Evolutionary conservation across 225 moss, liverwort and hornwort genomes (phyloP).

Genomic region (Pleurozium schreberi): DNA sequence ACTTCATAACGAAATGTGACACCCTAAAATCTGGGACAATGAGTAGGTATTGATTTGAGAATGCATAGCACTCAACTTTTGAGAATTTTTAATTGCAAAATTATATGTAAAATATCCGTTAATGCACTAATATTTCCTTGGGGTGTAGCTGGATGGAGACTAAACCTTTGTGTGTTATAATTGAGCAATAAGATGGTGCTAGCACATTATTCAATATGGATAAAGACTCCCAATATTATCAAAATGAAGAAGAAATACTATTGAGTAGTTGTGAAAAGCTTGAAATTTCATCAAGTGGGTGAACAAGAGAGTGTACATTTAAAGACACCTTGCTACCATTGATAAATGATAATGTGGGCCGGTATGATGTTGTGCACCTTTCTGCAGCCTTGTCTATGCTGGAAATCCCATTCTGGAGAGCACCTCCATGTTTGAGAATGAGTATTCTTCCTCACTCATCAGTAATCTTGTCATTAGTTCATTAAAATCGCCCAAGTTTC

Average conservation of each 20-base stretch:
- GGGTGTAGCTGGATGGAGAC: too few relatives aligned
- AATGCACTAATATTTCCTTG: too few relatives aligned
- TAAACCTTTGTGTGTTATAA: too few relatives aligned
- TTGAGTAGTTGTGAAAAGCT: too few relatives aligned
- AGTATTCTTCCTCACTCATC: conserved; percentile 26
- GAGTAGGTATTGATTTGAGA: not conserved
- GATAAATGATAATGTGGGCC: not conserved
- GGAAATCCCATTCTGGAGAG: conserved; percentile 52
- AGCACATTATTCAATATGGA: too few relatives aligned
- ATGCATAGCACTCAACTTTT: not conserved
- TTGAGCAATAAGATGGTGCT: too few relatives aligned
- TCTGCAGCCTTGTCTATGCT: conserved; percentile 71
- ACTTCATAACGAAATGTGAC: not conserved
- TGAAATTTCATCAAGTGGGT: too few relatives aligned
- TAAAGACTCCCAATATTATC: too few relatives aligned
- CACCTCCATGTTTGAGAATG: conserved; percentile 54
- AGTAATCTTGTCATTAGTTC: not conserved
- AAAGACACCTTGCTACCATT: not conserved
- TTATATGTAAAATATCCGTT: not conserved
- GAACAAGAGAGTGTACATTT: too few relatives aligned
- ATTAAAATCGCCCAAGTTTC: not conserved
- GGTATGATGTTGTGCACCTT: conserved; percentile 31
- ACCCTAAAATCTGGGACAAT: not conserved
- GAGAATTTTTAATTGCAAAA: not conserved
- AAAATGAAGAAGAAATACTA: too few relatives aligned